Evolutionary conservation across 2,329 filamentous ascomycete genomes (phyloP).

Genomic region (Thyridium curvatum): DNA sequence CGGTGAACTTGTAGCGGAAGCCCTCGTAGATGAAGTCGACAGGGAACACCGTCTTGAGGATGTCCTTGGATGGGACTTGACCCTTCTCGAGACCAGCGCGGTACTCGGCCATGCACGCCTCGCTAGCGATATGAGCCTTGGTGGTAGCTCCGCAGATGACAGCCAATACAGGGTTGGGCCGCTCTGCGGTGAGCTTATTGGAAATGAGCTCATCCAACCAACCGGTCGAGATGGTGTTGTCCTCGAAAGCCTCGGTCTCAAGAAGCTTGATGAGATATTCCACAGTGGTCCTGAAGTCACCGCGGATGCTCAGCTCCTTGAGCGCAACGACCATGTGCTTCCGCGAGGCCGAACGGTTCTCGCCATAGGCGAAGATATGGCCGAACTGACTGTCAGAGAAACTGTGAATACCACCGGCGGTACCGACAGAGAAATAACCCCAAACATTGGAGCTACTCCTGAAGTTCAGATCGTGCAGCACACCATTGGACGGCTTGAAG

Average conservation of each 20-base stretch:
- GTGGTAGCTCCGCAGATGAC: slow-evolving; percentile 92
- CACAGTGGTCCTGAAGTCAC: slow-evolving; percentile 97
- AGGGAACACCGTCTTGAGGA: slow-evolving; percentile 94
- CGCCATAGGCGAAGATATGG: slow-evolving; percentile 98
- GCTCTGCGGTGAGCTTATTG: slow-evolving; percentile 93
- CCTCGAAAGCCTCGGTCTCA: slow-evolving; percentile 96
- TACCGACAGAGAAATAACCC: slow-evolving; percentile 99
- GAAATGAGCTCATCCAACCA: slow-evolving; percentile 99
- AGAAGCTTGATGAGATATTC: slow-evolving; percentile 98
- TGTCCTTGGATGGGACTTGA: slow-evolving; percentile 93
- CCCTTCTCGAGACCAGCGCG: slow-evolving; percentile 87
- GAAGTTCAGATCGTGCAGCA: slow-evolving; percentile 99
- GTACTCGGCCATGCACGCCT: slow-evolving; percentile 83
- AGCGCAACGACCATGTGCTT: slow-evolving; percentile 99
- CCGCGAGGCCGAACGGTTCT: slow-evolving; percentile 90
- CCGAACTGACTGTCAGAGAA: slow-evolving; percentile 99
- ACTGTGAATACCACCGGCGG: slow-evolving; percentile 94
- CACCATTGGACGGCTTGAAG: slow-evolving; percentile 98
- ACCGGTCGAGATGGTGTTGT: slow-evolving; percentile 97
- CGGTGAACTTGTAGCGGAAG: slow-evolving; percentile 94
- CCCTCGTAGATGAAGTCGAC: slow-evolving; percentile 99
- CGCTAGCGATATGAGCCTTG: slow-evolving; percentile 92
- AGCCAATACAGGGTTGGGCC: slow-evolving; percentile 89
- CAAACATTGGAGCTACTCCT: slow-evolving; percentile 97
- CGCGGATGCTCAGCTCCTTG: slow-evolving; percentile 98